Evolutionary conservation across 208 protist genomes (phyloP).

Genomic region (Acanthamoeba triangularis): DNA sequence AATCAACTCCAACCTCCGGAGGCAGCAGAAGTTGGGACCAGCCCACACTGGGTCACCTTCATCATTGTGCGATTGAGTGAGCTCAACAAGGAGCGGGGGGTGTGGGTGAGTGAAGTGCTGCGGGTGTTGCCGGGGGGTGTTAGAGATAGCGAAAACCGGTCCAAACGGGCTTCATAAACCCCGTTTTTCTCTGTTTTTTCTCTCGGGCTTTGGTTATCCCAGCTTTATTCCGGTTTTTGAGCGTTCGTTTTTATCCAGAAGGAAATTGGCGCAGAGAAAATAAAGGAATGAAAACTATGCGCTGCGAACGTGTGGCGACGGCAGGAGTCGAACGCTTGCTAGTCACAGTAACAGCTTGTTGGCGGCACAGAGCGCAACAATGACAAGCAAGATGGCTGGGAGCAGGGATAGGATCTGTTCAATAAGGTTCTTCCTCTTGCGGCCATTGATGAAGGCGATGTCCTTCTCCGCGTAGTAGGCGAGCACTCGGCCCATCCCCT

Average conservation of each 20-base stretch:
- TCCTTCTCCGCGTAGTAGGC: slow-evolving; percentile 25
- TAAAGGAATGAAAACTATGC: too few relatives aligned
- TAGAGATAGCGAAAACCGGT: not conserved
- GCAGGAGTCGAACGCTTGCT: too few relatives aligned
- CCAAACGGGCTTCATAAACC: not conserved
- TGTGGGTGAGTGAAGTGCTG: not conserved
- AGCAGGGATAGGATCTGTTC: not conserved
- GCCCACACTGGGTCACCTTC: too few relatives aligned
- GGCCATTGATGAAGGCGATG: not conserved
- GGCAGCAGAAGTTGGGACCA: not conserved
- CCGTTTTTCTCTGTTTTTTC: slow-evolving; percentile 40
- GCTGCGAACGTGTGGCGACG: too few relatives aligned
- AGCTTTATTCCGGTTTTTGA: not conserved
- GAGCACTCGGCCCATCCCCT: slow-evolving; percentile 12
- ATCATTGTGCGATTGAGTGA: not conserved
- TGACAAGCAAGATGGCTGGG: not conserved
- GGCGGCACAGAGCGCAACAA: not conserved
- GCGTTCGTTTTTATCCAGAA: too few relatives aligned
- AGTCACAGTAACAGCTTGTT: not conserved
- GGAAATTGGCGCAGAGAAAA: too few relatives aligned
- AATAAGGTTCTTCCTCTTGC: not conserved
- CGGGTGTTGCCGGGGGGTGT: too few relatives aligned
- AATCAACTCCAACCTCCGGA: not conserved
- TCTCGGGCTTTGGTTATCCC: not conserved
- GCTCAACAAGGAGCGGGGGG: not conserved